Evolutionary conservation across 2,329 filamentous ascomycete species (phyloP), one percentile per base, ranked within the genome.

Genomic region (Hypoxylon sp.): DNA sequence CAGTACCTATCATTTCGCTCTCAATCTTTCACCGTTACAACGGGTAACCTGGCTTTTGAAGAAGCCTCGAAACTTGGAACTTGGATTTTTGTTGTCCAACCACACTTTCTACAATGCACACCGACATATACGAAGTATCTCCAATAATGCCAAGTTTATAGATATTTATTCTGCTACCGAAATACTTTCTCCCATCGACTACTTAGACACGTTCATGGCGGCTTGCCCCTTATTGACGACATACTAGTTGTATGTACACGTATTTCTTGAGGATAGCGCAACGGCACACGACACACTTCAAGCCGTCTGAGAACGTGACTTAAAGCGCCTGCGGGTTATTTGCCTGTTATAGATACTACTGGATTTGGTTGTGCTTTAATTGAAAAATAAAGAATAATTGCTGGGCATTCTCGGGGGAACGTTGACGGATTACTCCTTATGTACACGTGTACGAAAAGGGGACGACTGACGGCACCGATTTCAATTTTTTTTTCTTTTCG

Each of bases 251-350:
- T 22, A 22, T 22, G 19, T 22, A 22, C 19, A 22, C 29, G 31
- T 39, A 13, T 19, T 39, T 52, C n/a, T 24, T 4, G 53, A 35
- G 29, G 9, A 33, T 31, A 55, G 22, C 14, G 17, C 11, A 37
- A 29, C 33, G 22, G 54, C 63, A 62, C 31, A 62, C 46, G 59
- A 50, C 54, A 63, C 59, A 62, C 55, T 46, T 26, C 5, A 26
- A 33, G 19, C 29, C 29, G 17, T 17, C 24, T 47, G 17, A 33
- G 66, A 70, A 70, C 69, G 69, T 71, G 69, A 71, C 64, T 44
- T 42, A 35, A 54, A 35, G 19, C 58, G 10, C 11, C 69, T 71
- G 69, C 67, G 64, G 69, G 58, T 63, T 69, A 71, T 71, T 69
- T 67, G 67, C 63, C 66, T 69, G 58, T 71, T 67, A 67, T 58